A percentile compares a stretch with the other conserved stretches of the same genome.
Evolutionary conservation across 2,329 filamentous ascomycete species (phyloP).

Genomic region (Mycosphaerella sp.): DNA sequence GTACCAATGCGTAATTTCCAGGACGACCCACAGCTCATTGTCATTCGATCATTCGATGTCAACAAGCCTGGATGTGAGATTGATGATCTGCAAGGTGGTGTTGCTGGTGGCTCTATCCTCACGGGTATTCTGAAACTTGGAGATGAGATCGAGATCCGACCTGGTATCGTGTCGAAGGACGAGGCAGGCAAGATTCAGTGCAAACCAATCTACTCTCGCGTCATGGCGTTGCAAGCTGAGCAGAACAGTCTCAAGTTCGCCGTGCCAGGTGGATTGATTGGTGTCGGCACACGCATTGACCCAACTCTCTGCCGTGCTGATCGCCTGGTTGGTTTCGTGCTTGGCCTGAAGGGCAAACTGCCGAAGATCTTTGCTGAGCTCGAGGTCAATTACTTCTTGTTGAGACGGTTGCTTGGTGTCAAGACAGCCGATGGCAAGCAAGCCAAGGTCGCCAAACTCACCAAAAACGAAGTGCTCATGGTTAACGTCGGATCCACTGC

Average conservation of each 20-base stretch:
- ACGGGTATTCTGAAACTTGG: constrained; percentile 95
- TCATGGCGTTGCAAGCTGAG: constrained; percentile 93
- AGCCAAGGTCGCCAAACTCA: constrained; percentile 95
- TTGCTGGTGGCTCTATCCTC: constrained; percentile 92
- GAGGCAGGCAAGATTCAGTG: constrained; percentile 91
- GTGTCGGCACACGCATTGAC: constrained; percentile 96
- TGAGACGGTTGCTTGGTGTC: constrained; percentile 89
- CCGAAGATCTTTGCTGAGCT: constrained; percentile 98
- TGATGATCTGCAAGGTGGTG: constrained; percentile 95
- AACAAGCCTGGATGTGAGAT: constrained; percentile 99
- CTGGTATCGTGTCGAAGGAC: constrained; percentile 96
- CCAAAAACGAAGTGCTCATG: constrained; percentile 99
- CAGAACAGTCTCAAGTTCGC: constrained; percentile 98
- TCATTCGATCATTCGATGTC: constrained; percentile 98
- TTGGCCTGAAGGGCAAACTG: constrained; percentile 86
- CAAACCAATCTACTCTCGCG: constrained; percentile 92
- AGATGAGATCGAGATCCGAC: constrained; percentile 97
- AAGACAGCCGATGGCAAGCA: constrained; percentile 98
- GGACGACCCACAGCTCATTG: constrained; percentile 93
- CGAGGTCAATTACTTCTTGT: constrained; percentile 98
- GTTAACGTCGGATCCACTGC: constrained; percentile 98
- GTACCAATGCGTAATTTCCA: constrained; percentile 87
- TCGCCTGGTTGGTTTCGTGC: constrained; percentile 95
- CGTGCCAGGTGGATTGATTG: constrained; percentile 93
- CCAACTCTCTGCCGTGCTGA: constrained; percentile 97